A percentile compares a stretch with the other conserved stretches of the same genome.
Conservation (phyloP, 1,139 yeast genomes). For the Candida frijolesensis region DNA sequence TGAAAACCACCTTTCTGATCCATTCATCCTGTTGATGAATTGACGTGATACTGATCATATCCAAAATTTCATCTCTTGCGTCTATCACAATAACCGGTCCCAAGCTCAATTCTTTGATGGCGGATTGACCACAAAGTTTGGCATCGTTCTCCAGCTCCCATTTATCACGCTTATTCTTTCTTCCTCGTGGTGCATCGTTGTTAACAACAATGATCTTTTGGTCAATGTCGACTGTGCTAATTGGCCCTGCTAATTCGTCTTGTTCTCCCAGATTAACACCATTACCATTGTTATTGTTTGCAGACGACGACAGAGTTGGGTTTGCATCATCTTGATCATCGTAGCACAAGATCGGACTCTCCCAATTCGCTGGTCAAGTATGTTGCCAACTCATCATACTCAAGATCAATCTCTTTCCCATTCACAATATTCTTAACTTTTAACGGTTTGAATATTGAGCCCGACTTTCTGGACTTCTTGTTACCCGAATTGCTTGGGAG, state of each 20-base stretch:
- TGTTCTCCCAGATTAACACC: conserved; percentile 7
- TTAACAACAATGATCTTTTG: conserved; percentile 66
- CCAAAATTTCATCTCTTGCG: conserved; percentile 78
- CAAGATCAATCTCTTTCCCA: conserved; percentile 69
- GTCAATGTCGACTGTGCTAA: conserved; percentile 42
- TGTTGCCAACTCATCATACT: conserved; percentile 61
- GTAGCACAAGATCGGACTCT: conserved; percentile 22
- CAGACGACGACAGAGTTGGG: conserved; percentile 22
- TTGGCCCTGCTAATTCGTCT: conserved; percentile 25
- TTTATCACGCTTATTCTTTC: conserved; percentile 75
- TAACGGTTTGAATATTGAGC: conserved; percentile 64
- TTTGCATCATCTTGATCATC: conserved; percentile 13
- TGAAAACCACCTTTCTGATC: conserved; percentile 80
- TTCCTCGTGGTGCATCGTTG: conserved; percentile 71
- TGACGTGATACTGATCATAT: conserved; percentile 77
- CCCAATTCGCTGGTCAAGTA: conserved; percentile 50
- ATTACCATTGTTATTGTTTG: background rate
- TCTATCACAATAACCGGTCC: conserved; percentile 81
- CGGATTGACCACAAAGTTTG: conserved; percentile 56
- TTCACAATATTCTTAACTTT: conserved; percentile 64
- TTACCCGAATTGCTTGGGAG: conserved; percentile 48
- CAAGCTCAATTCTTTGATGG: conserved; percentile 54
- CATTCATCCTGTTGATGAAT: conserved; percentile 84
- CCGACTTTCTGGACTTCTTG: conserved; percentile 9
- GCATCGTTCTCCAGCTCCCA: conserved; percentile 83